These are phyloP conservation scores for Agapanthus africanus DNA, from an alignment of 106 monocot genomes.

Conservation along the genomic window DNA sequence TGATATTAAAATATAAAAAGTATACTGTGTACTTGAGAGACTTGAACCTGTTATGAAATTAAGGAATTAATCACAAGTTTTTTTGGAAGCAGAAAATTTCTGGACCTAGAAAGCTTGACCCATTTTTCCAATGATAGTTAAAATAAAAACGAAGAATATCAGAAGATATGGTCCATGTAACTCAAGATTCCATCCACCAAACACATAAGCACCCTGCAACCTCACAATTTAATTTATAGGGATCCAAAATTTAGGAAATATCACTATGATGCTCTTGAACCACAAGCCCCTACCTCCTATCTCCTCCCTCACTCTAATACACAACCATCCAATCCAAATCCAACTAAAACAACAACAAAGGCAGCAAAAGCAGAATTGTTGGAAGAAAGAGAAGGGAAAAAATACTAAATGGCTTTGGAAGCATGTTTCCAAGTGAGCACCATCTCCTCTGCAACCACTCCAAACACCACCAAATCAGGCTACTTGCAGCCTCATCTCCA, in stretches of 20 bases:
- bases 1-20: too few species aligned
- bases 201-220: not conserved
- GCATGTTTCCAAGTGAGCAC: slow-evolving; percentile 48
- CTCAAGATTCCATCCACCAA: slow-evolving; percentile 5
- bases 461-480: not conserved
- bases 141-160: too few species aligned
- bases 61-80: too few species aligned
- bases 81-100: too few species aligned
- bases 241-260: not conserved
- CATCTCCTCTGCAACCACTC: slow-evolving; percentile 12
- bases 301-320: not conserved
- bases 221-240: slow-evolving; percentile 1
- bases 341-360: not conserved
- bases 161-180: not conserved
- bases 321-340: not conserved
- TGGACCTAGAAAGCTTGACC: too few species aligned
- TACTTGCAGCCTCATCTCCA: not conserved
- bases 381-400: not conserved
- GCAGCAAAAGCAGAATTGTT: not conserved
- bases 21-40: too few species aligned
- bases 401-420: slow-evolving; percentile 44
- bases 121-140: too few species aligned
- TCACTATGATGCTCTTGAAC: not conserved
- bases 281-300: not conserved
- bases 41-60: too few species aligned